A percentile compares a stretch with the other conserved stretches of the same genome.
Evolutionary conservation across 1,284 basidiomycete genomes (phyloP).

Genomic region (Ceratobasidium sp.): DNA sequence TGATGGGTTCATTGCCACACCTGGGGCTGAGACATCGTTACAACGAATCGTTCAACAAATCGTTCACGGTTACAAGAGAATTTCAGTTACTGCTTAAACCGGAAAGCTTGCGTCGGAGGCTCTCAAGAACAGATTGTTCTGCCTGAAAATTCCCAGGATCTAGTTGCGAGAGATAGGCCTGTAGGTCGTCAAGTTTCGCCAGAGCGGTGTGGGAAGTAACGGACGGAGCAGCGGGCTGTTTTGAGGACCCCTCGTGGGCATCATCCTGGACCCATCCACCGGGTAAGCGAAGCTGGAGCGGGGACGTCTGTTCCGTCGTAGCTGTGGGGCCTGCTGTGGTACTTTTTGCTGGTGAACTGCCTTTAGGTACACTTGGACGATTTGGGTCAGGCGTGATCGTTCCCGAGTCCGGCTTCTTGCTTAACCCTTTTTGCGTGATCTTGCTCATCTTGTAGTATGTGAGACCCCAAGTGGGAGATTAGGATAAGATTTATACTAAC

Average conservation of each 20-base stretch:
- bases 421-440: background rate
- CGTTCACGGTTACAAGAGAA: background rate
- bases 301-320: background rate
- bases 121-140: background rate
- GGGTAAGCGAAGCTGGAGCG: background rate
- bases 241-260: background rate
- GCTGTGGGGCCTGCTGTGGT: background rate
- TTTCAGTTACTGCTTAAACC: background rate
- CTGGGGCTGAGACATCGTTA: too few species aligned
- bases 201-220: conserved; percentile 1
- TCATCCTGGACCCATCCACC: background rate
- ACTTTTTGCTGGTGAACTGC: background rate
- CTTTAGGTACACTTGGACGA: background rate
- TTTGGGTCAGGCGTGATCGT: background rate
- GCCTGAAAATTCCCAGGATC: background rate
- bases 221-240: background rate
- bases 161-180: background rate
- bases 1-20: too few species aligned
- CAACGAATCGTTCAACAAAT: background rate
- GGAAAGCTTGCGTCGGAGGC: conserved; percentile 4
- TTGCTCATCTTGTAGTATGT: background rate
- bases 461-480: background rate
- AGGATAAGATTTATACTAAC: background rate
- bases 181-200: background rate
- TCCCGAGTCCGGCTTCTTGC: background rate